Evolutionary conservation across 2,329 filamentous ascomycete genomes (phyloP), one percentile per base, ranked within the genome.

Genomic region (Aspergillus quadrilineatus): DNA sequence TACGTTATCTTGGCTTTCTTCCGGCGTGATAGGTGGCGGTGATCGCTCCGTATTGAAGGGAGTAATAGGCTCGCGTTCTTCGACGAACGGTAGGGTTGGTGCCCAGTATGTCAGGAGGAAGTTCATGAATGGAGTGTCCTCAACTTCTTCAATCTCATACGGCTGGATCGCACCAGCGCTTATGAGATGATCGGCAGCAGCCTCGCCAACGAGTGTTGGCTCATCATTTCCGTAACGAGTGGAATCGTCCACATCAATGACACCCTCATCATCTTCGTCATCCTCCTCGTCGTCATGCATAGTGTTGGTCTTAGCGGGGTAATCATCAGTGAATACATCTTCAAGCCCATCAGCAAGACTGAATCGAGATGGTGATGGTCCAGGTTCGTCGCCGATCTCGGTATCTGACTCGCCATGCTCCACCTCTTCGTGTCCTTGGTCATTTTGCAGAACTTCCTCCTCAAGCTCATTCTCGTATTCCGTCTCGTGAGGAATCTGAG

Each of bases 121-220:
- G 28, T 42, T 43, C n/a, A 49, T 48, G 28, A 57, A 51, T 4
- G 58, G 48, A 6, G 61, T 60, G 28, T 60, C 63, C 10, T 60
- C 34, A 15, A 58, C 58, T 10, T 63, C 57, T 47, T 67, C 61
- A 12, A 62, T 45, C 32, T 69, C 64, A 36, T 68, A 65, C 1
- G 60, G 57, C 6, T 60, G 59, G 6, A 59, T 55, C 34, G 63
- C 59, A 6, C 55, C 56, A 6, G 59, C 50, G 17, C 47, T 53
- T n/a, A 43, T 43, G 1, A 57, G 17, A 28, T 41, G n/a, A 17
- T 45, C 41, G 32, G 58, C 55, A n/a, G 60, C 59, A 30, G 50
- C 42, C 22, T 66, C 63, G 12, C 57, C 50, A 3, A 61, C 58
- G n/a, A 63, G 51, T 2, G 59, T 65, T 10, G 61, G 39, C 17